Base-by-base conservation (phyloP, 225 moss, liverwort and hornwort species). In the Ulota crispa region DNA sequence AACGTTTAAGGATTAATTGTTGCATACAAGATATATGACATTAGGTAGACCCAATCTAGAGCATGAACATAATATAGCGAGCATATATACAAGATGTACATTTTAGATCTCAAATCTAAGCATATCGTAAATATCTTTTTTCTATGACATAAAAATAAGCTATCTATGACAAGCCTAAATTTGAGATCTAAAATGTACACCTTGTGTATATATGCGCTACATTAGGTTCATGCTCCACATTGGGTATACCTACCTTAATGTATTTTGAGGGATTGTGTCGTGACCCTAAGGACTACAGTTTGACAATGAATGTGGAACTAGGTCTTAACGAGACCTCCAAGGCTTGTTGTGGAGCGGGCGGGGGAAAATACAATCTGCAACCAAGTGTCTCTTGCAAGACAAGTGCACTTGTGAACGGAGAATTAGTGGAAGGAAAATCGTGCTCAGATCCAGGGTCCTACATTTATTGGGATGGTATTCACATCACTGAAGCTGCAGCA, bases 401-500 rank as follows among this genome's bases (percentile, higher is more conserved):
- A 7, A 91, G 82, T 47, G 79, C 60, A 43, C 3, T 56, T 28
- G 86, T 87, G 28, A 36, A 90, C 26, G 90, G 92, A 18, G 21
- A 68, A 55, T 4, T 78, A 1, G 0, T 88, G 27, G 57, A 71
- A 59, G 88, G 61, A 11, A 66, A 75, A 26, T 79, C 80, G 0
- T 96, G 96, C 75, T 70, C 76, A 0, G 72, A 92, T 61, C 86
- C 89, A 47, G 66, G 43, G 7, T 74, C 78, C 13, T 66, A 89
- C 78, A 32, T 88, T 26, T 9, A 84, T 34, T 96, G 94, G 94
- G 94, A 96, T 63, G 86, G 86, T 3, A 0, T 93, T 7, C 96
- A 94, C 85, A 86, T 81, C 15, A 94, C 94, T 1, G 92, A 96
- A 10, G 92, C 94, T 75, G 85, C 91, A 56, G 86, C 91, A 77